These are phyloP conservation scores for Starmerella floris DNA, from an alignment of 805 yeast species.

Conservation along the genomic window DNA sequence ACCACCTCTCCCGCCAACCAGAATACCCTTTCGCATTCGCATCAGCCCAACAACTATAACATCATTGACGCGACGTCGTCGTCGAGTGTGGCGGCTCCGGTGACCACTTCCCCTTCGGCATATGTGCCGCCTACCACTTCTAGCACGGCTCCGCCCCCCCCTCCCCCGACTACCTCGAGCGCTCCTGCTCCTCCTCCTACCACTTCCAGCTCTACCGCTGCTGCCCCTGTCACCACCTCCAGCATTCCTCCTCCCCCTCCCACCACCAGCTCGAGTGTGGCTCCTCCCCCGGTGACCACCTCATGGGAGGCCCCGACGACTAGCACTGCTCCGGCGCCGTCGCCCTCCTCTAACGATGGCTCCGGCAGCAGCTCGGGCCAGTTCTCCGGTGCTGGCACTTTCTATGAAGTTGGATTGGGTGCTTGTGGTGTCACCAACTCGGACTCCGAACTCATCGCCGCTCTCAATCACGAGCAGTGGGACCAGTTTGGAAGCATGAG, in stretches of 20 bases:
- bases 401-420: slow-evolving; percentile 33
- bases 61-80: slow-evolving; percentile 1
- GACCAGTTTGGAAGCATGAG: slow-evolving; percentile 31
- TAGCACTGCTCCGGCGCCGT: slow-evolving; percentile 4
- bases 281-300: slow-evolving; percentile 9
- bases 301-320: slow-evolving; percentile 11
- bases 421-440: slow-evolving; percentile 41
- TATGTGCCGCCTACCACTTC: slow-evolving; percentile 9
- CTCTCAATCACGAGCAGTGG: slow-evolving; percentile 34
- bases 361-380: slow-evolving; percentile 17
- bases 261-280: slow-evolving; percentile 5
- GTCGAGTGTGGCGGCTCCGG: not conserved
- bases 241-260: slow-evolving; percentile 12
- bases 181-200: slow-evolving; percentile 6
- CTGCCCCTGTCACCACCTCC: not conserved
- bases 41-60: not conserved
- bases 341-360: slow-evolving; percentile 10
- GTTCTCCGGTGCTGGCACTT: slow-evolving; percentile 29
- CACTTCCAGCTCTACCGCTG: not conserved
- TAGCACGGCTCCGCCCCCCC: slow-evolving; percentile 9
- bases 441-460: slow-evolving; percentile 41
- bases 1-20: not conserved
- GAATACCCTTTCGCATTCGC: slow-evolving; percentile 1
- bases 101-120: not conserved
- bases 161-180: not conserved